Base-by-base conservation (phyloP, 495 filamentous ascomycete genomes). In the Hypoxylon fragiforme region DNA sequence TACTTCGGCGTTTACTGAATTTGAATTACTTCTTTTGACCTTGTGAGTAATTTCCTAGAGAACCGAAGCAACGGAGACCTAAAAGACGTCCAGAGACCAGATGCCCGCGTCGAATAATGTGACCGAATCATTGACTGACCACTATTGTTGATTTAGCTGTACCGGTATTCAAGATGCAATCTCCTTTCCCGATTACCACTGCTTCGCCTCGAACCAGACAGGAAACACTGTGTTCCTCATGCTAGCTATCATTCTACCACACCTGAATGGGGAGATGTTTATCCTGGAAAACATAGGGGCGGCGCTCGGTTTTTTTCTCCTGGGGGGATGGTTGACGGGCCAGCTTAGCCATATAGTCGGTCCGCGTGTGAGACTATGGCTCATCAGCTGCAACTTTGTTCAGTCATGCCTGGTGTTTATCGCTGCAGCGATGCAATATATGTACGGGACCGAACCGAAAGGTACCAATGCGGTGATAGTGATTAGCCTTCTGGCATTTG, bases 151-250 rank as follows among this genome's bases (percentile, higher is more conserved):
- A n/a, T n/a, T n/a, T 49, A 63, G 57, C 13, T 63, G 44, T 15
- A 81, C 67, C 21, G 74, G 77, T 13, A 76, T 80, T 39, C 75
- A 79, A 77, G 82, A 85, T 65, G 81, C 81, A 36, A 73, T 79
- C 44, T 74, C 81, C 46, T 86, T 79, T 60, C 81, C 80, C 18
- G 82, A 83, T 65, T 85, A 78, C 64, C 76, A 76, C 70, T 84
- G 81, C 56, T 85, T 86, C 60, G 79, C 82, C 24, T 85, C 81
- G 24, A 85, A 85, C 67, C 81, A 86, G 59, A 85, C 83, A 0
- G 83, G 83, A 56, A 86, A 85, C 69, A 81, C 81, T 11, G 76
- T 86, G 36, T 77, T 78, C 57, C 68, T 78, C 9, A 64, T 85
- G 35, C 71, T 85, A 14, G 81, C 80, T 24, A 68, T 82, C 37